These are phyloP conservation scores for Trichophyton simii DNA, from an alignment of 2,329 filamentous ascomycete genomes.

Conservation along the genomic window DNA sequence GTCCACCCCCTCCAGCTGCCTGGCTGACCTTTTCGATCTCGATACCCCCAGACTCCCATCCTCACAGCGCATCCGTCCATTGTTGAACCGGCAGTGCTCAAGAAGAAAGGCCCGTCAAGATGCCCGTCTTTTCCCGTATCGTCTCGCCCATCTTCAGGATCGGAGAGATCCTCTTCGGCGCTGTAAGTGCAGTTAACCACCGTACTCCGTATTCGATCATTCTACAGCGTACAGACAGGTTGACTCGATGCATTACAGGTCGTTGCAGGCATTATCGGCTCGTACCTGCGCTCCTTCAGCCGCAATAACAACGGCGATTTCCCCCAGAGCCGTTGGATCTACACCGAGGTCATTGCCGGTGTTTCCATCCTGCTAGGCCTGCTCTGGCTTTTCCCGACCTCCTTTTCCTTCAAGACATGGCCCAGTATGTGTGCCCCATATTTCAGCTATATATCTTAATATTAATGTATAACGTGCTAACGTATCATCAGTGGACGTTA, in stretches of 20 bases:
- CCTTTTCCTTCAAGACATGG: constrained; percentile 55
- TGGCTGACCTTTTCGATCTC: too few species aligned
- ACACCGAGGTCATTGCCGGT: constrained; percentile 58
- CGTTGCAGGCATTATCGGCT: constrained; percentile 56
- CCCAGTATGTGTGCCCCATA: constrained; percentile 30
- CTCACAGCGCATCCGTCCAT: neutral
- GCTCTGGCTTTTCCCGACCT: constrained; percentile 61
- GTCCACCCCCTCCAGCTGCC: too few species aligned
- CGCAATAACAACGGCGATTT: constrained; percentile 35
- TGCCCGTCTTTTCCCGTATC: constrained; percentile 43
- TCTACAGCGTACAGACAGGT: neutral
- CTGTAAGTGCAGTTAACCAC: constrained; percentile 35
- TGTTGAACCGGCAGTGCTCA: neutral
- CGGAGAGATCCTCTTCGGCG: constrained; percentile 55
- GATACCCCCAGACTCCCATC: too few species aligned
- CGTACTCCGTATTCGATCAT: too few species aligned
- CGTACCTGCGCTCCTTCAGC: constrained; percentile 46
- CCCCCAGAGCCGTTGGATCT: constrained; percentile 56
- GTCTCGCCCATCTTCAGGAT: constrained; percentile 47
- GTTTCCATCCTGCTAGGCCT: constrained; percentile 57
- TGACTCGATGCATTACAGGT: constrained; percentile 21
- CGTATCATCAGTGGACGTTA: constrained; percentile 43
- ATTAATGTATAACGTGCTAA: neutral
- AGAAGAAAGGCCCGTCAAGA: constrained; percentile 15
- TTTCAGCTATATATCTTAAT: too few species aligned